phyloP scores from a whole-genome alignment of 768 basidiomycete genomes.

The Lenzites betulinus region DNA sequence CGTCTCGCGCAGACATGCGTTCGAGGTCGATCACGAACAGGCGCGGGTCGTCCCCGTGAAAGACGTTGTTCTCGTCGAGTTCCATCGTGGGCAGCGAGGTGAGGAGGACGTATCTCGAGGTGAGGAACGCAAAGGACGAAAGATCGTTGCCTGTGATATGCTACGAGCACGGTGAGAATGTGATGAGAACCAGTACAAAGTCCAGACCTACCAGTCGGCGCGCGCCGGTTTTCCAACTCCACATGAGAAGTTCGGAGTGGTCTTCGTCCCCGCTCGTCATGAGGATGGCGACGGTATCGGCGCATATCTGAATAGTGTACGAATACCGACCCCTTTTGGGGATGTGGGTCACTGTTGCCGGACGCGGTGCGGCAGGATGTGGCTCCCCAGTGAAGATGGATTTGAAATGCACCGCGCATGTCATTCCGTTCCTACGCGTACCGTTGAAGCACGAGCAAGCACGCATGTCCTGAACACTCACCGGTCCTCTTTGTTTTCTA shows the following conservation, averaged over 20 bases:
- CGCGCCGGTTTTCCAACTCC: constrained; percentile 67
- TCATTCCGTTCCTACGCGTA: not conserved
- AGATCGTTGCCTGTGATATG: constrained; percentile 15
- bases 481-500: constrained; percentile 36
- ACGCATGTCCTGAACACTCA: constrained; percentile 1
- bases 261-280: constrained; percentile 37
- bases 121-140: constrained; percentile 31
- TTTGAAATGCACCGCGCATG: constrained; percentile 40
- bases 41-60: constrained; percentile 25
- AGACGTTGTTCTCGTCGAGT: constrained; percentile 23
- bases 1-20: constrained; percentile 32
- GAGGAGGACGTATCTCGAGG: constrained; percentile 28
- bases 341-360: constrained; percentile 32
- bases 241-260: constrained; percentile 53
- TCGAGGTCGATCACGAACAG: constrained; percentile 46
- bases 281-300: constrained; percentile 52
- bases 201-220: constrained; percentile 48
- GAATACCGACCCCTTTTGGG: constrained; percentile 22
- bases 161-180: constrained; percentile 7
- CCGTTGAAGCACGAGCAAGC: not conserved
- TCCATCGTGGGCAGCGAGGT: constrained; percentile 23
- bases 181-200: not conserved
- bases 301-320: constrained; percentile 57
- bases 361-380: constrained; percentile 46
- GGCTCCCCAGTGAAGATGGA: constrained; percentile 45